Evolutionary conservation across 116 monocot species (phyloP).

Genomic region (Cymodocea nodosa): DNA sequence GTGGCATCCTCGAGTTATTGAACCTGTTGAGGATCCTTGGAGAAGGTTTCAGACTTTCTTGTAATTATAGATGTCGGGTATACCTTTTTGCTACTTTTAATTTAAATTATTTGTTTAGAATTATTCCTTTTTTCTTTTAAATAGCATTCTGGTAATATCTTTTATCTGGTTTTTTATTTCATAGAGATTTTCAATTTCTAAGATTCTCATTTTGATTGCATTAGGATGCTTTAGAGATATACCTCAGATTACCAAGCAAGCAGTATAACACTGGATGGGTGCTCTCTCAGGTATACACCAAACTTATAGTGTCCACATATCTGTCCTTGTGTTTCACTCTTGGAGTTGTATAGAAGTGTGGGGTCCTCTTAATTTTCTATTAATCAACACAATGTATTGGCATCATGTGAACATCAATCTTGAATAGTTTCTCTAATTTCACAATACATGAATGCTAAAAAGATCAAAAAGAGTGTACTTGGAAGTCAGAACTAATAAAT

Average conservation of each 20-base stretch:
- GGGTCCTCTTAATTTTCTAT: background rate
- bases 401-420: too few relatives aligned
- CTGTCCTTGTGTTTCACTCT: background rate
- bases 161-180: background rate
- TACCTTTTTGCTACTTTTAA: background rate
- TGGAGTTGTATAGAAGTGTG: background rate
- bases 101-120: background rate
- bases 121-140: background rate
- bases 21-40: slow-evolving; percentile 66
- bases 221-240: slow-evolving; percentile 87
- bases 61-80: slow-evolving; percentile 82
- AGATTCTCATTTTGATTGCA: slow-evolving; percentile 10
- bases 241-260: slow-evolving; percentile 62
- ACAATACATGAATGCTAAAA: too few relatives aligned
- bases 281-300: slow-evolving; percentile 61
- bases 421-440: too few relatives aligned
- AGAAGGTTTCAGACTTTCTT: slow-evolving; percentile 83
- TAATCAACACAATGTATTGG: too few relatives aligned
- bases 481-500: too few relatives aligned
- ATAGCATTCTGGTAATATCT: background rate
- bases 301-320: background rate
- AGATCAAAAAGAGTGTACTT: too few relatives aligned
- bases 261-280: slow-evolving; percentile 98
- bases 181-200: background rate
- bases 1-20: slow-evolving; percentile 53